phyloP scores from a whole-genome alignment of 805 yeast genomes.

The Candida chauliodis region DNA sequence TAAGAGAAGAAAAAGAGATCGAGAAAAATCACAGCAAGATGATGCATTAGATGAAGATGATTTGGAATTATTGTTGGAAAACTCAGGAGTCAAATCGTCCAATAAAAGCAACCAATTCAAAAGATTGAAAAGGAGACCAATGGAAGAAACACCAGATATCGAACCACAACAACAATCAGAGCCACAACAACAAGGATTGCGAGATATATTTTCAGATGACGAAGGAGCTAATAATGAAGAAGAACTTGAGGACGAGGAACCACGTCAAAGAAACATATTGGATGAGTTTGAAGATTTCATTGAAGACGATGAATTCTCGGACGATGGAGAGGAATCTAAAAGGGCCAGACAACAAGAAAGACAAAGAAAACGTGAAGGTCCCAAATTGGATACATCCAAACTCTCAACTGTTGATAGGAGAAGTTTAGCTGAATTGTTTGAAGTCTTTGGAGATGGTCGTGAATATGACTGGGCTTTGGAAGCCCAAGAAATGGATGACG shows the following conservation, averaged over 20 bases:
- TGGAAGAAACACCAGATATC: constrained; percentile 19
- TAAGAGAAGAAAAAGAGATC: constrained; percentile 39
- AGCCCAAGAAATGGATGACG: constrained; percentile 69
- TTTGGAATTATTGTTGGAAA: constrained; percentile 85
- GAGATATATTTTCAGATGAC: constrained; percentile 67
- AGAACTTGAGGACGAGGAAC: constrained; percentile 16
- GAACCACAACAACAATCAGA: constrained; percentile 8
- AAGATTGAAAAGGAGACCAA: constrained; percentile 72
- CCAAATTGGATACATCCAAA: constrained; percentile 53
- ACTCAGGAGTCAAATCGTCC: constrained; percentile 68
- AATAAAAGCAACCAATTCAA: constrained; percentile 55
- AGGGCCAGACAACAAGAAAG: constrained; percentile 28
- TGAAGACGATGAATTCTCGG: constrained; percentile 94
- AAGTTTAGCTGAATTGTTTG: constrained; percentile 86
- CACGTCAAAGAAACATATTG: constrained; percentile 35
- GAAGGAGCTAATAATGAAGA: constrained; percentile 19
- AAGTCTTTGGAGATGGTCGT: constrained; percentile 94
- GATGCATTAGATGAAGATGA: constrained; percentile 92
- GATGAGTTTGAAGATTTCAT: constrained; percentile 96
- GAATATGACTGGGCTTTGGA: constrained; percentile 98
- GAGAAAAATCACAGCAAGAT: constrained; percentile 26
- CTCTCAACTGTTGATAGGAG: constrained; percentile 76
- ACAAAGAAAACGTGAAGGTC: constrained; percentile 32
- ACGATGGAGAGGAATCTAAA: constrained; percentile 62
- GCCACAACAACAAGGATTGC: constrained; percentile 33